Base-by-base conservation (phyloP, 192 early-diverging fungal genomes). In the Phycomyces nitens region DNA sequence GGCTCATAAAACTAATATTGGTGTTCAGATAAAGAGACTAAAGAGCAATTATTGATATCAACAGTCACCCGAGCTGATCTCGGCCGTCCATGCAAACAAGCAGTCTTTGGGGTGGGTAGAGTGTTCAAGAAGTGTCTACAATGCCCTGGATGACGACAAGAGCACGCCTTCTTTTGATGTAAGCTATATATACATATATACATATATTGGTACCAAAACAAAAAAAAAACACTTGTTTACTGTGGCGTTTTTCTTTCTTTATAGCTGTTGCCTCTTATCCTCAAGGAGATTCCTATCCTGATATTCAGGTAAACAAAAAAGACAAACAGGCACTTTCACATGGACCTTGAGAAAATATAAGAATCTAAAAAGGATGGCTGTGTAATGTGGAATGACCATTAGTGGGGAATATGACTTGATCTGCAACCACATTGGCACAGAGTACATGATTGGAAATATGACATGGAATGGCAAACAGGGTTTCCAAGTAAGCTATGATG, bases 381-480 rank as follows among this genome's bases (percentile, higher is more conserved):
- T n/a, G n/a, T n/a, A n/a, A 41, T 56, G 52, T 20, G 43, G n/a
- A n/a, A n/a, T n/a, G n/a, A n/a, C n/a, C n/a, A n/a, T 73, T 44
- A 92, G 89, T 63, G 92, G 92, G 5, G 88, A 90, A 41, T 65
- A 83, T 59, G 92, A 94, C 65, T 65, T 93, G 53, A 91, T 93
- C 55, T 94, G 92, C 68, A 94, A 94, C 67, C 77, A 79, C 52
- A 62, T 85, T 22, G 92, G 92, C 21, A 86, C 85, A 0, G 75
- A 85, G 56, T 81, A 80, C 44, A 74, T 92, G 69, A 82, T 93
- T 50, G 77, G 75, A 11, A 78, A 80, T 38, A 65, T 93, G 75
- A 79, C 79, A 47, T 91, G 92, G 89, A 73, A 76, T 41, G 88
- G 83, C 0, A 29, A 34, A 8, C 66, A 56, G 51, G 92, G 90